phyloP scores from a whole-genome alignment of 306 rosid species.

The Fagus sylvatica region DNA sequence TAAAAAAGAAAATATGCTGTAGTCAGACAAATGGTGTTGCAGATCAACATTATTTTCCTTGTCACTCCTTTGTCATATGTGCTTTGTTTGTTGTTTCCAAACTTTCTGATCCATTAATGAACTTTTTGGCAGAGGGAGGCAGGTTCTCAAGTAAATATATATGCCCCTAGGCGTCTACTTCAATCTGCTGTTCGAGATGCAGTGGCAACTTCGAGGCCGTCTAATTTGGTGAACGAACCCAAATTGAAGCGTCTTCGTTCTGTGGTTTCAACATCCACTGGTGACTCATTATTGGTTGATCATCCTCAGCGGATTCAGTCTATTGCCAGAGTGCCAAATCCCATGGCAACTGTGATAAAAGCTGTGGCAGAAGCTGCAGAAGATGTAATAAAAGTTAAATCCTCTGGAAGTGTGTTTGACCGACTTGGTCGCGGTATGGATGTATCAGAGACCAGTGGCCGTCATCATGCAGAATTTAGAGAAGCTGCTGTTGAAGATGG shows the following conservation, averaged over 20 bases:
- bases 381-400: slow-evolving; percentile 69
- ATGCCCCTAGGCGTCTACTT: slow-evolving; percentile 80
- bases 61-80: neutral
- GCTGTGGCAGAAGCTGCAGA: slow-evolving; percentile 96
- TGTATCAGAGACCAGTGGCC: slow-evolving; percentile 37
- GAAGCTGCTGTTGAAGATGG: slow-evolving; percentile 33
- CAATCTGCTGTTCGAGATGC: slow-evolving; percentile 96
- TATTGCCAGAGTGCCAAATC: slow-evolving; percentile 61
- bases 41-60: neutral
- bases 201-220: slow-evolving; percentile 59
- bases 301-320: slow-evolving; percentile 53
- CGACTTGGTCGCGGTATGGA: slow-evolving; percentile 68
- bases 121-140: slow-evolving; percentile 60
- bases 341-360: slow-evolving; percentile 84
- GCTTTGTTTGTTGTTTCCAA: slow-evolving; percentile 18
- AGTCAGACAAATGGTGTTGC: slow-evolving; percentile 16
- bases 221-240: slow-evolving; percentile 54
- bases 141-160: slow-evolving; percentile 49
- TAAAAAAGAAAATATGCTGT: neutral
- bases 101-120: slow-evolving; percentile 32
- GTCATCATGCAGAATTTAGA: slow-evolving; percentile 36
- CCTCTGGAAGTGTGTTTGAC: slow-evolving; percentile 85
- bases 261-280: slow-evolving; percentile 69
- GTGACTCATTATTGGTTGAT: slow-evolving; percentile 52
- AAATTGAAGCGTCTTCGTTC: slow-evolving; percentile 86